Evolutionary conservation across 2,329 filamentous ascomycete species (phyloP).

Genomic region (Penicillium sp.): DNA sequence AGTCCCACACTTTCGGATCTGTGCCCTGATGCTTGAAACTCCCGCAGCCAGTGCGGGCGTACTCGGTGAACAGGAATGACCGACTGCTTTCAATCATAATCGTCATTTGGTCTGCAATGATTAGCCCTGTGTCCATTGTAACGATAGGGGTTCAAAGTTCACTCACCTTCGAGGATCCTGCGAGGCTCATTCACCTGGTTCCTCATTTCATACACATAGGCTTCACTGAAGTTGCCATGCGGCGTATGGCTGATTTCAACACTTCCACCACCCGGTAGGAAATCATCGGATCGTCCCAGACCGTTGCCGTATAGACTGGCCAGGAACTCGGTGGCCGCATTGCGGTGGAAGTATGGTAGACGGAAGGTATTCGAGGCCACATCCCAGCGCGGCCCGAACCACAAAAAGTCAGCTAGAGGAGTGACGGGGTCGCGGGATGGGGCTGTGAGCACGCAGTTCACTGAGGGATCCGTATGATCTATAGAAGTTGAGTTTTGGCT

Average conservation of each 20-base stretch:
- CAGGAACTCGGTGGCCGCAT: conserved; percentile 64
- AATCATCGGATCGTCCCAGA: conserved; percentile 37
- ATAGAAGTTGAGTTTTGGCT: conserved; percentile 62
- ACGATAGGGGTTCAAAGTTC: neutral
- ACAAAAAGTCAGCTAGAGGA: conserved; percentile 71
- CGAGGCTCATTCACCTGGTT: conserved; percentile 52
- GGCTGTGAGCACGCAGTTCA: conserved; percentile 65
- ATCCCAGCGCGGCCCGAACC: conserved; percentile 75
- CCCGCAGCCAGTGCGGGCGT: conserved; percentile 35
- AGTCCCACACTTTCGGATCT: conserved; percentile 38
- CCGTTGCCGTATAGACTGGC: conserved; percentile 37
- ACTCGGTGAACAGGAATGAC: conserved; percentile 38
- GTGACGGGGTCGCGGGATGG: conserved; percentile 61
- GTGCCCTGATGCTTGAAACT: conserved; percentile 37
- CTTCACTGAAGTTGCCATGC: conserved; percentile 48
- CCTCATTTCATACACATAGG: conserved; percentile 54
- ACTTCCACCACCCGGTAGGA: conserved; percentile 37
- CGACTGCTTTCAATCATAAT: conserved; percentile 41
- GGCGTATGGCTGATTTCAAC: conserved; percentile 38
- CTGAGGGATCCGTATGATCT: conserved; percentile 71
- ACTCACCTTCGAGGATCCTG: conserved; percentile 49
- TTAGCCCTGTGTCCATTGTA: neutral
- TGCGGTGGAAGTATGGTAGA: conserved; percentile 74
- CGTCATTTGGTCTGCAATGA: conserved; percentile 37
- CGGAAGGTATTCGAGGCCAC: conserved; percentile 73